phyloP scores from a whole-genome alignment of 202 grass and related monocot species.

The Saccharum hybrid region DNA sequence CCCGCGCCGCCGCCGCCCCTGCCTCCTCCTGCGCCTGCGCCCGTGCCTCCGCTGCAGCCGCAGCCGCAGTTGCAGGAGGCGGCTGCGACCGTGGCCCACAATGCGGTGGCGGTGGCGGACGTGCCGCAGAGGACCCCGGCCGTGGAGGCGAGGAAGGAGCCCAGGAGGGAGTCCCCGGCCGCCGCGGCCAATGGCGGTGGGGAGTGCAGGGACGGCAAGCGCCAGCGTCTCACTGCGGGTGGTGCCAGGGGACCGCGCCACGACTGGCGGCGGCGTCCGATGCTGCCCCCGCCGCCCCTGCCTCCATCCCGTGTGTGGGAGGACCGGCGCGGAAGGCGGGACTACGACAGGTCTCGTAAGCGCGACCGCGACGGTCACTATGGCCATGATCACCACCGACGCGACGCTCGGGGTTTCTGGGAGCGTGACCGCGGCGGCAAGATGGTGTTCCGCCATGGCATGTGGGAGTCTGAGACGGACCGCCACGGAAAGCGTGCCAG shows the following conservation, averaged over 20 bases:
- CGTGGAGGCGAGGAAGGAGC: conserved; percentile 31
- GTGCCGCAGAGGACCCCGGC: neutral
- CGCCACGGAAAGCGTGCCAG: conserved; percentile 69
- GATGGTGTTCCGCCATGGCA: conserved; percentile 78
- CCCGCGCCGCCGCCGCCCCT: neutral
- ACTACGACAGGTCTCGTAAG: conserved; percentile 63
- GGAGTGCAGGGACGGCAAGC: conserved; percentile 59
- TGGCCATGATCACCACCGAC: conserved; percentile 49
- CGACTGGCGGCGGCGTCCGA: conserved; percentile 46
- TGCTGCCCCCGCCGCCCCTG: neutral
- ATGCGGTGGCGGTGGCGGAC: conserved; percentile 24
- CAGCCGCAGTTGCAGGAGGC: conserved; percentile 8
- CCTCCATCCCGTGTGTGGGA: conserved; percentile 36
- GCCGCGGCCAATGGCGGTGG: conserved; percentile 35
- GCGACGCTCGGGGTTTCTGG: conserved; percentile 81
- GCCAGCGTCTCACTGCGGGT: conserved; percentile 27
- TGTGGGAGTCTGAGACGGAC: conserved; percentile 68
- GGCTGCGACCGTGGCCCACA: conserved; percentile 35
- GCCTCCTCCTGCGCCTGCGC: neutral
- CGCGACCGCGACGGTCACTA: conserved; percentile 60
- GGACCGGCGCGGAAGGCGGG: conserved; percentile 56
- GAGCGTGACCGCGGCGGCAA: conserved; percentile 80
- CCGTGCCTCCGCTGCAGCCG: neutral
- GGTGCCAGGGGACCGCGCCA: conserved; percentile 24
- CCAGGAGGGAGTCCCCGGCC: conserved; percentile 33